These are phyloP conservation scores for Hanseniaspora guilliermondii DNA, from an alignment of 805 yeast genomes.

Conservation along the genomic window DNA sequence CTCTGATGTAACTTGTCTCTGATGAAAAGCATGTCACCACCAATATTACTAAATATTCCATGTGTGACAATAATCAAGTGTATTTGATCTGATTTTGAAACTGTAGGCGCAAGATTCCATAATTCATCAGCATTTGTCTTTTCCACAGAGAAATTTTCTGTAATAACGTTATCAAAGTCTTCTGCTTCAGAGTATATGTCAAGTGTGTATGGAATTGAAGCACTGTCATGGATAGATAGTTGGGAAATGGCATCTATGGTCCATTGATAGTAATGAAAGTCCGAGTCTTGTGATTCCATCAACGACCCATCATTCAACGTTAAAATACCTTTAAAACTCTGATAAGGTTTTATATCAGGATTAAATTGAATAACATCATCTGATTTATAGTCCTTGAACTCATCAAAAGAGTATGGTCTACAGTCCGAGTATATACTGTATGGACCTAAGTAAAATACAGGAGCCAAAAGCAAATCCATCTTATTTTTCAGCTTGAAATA, in stretches of 20 bases:
- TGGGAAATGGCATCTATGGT: conserved; percentile 70
- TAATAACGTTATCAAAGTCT: conserved; percentile 11
- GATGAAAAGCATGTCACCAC: conserved; percentile 79
- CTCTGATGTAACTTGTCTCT: conserved; percentile 62
- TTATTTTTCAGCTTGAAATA: conserved; percentile 42
- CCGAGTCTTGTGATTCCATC: conserved; percentile 16
- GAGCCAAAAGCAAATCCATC: conserved; percentile 61
- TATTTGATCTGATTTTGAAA: conserved; percentile 39
- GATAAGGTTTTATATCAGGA: conserved; percentile 58
- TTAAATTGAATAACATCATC: conserved; percentile 35
- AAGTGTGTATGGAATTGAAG: conserved; percentile 57
- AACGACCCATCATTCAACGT: conserved; percentile 34
- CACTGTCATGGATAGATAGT: conserved; percentile 55
- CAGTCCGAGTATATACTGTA: conserved; percentile 75
- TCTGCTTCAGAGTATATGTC: not conserved
- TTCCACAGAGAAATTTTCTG: conserved; percentile 21
- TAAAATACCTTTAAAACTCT: conserved; percentile 47
- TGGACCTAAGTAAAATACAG: conserved; percentile 84
- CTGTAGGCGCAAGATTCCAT: conserved; percentile 58
- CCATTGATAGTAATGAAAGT: conserved; percentile 47
- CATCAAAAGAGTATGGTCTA: conserved; percentile 51
- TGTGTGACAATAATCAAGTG: conserved; percentile 83
- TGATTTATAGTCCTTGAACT: conserved; percentile 28
- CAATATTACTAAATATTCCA: conserved; percentile 80
- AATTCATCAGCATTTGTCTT: conserved; percentile 49